These are phyloP conservation scores for Penicillium maclennaniae DNA, from an alignment of 495 filamentous ascomycete genomes.

Conservation along the genomic window DNA sequence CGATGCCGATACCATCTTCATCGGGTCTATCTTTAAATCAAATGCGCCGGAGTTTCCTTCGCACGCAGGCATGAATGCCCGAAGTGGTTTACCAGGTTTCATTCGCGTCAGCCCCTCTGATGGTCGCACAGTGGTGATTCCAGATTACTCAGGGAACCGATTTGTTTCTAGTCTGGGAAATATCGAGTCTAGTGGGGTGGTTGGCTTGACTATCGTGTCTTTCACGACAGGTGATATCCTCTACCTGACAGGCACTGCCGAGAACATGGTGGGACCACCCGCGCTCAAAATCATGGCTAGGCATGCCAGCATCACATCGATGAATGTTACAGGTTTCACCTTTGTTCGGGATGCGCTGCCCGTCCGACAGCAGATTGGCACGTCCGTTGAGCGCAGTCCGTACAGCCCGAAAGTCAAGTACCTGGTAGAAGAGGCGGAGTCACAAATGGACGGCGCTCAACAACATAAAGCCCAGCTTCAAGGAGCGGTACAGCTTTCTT, in stretches of 20 bases:
- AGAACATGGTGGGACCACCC: slow-evolving; percentile 9
- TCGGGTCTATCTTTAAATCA: slow-evolving; percentile 10
- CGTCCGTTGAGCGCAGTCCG: slow-evolving; percentile 14
- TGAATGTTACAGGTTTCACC: slow-evolving; percentile 13
- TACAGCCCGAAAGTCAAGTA: slow-evolving; percentile 20
- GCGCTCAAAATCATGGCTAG: slow-evolving; percentile 14
- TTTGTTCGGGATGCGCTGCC: slow-evolving; percentile 15
- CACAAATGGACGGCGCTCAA: neutral
- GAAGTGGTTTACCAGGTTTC: slow-evolving; percentile 16
- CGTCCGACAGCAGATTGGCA: slow-evolving; percentile 11
- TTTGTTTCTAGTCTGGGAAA: slow-evolving; percentile 18
- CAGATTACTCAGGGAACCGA: slow-evolving; percentile 19
- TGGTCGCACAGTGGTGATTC: slow-evolving; percentile 15
- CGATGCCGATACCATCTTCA: slow-evolving; percentile 12
- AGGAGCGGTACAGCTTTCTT: slow-evolving; percentile 7
- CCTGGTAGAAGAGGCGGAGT: slow-evolving; percentile 9
- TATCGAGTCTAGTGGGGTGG: slow-evolving; percentile 14
- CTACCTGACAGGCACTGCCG: slow-evolving; percentile 14
- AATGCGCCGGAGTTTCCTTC: slow-evolving; percentile 1
- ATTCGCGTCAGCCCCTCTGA: slow-evolving; percentile 15
- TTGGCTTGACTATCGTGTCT: slow-evolving; percentile 13
- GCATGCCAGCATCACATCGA: slow-evolving; percentile 10
- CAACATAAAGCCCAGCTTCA: slow-evolving; percentile 3
- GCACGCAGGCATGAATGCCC: slow-evolving; percentile 19
- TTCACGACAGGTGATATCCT: slow-evolving; percentile 17